These are phyloP conservation scores for Thymus quinquecostatus DNA, from an alignment of 257 asterid species.

Conservation along the genomic window DNA sequence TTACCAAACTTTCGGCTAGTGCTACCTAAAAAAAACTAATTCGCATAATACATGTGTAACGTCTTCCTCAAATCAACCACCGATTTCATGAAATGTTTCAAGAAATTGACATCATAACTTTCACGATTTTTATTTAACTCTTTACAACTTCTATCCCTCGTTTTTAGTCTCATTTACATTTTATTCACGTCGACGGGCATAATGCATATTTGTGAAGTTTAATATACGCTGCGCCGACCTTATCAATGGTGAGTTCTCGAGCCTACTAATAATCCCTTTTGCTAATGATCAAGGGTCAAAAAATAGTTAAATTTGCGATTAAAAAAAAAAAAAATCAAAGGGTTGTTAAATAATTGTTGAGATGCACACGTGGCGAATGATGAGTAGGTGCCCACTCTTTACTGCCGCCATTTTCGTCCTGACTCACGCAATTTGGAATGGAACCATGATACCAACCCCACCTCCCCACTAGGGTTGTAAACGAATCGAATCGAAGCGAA, in stretches of 20 bases:
- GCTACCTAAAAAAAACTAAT: slow-evolving; percentile 2
- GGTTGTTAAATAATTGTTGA: not conserved
- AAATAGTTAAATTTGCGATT: too few relatives aligned
- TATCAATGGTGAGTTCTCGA: too few relatives aligned
- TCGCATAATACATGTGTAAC: not conserved
- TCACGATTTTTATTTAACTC: not conserved
- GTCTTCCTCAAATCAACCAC: not conserved
- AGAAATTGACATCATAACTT: not conserved
- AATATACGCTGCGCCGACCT: too few relatives aligned
- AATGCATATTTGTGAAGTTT: too few relatives aligned
- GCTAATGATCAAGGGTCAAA: too few relatives aligned
- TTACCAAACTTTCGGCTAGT: not conserved
- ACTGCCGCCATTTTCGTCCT: not conserved
- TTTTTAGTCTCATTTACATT: too few relatives aligned
- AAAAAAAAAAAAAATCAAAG: too few relatives aligned
- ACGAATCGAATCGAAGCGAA: too few relatives aligned
- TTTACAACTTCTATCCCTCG: too few relatives aligned
- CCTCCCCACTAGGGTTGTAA: too few relatives aligned
- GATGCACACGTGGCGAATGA: not conserved
- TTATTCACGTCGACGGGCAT: too few relatives aligned
- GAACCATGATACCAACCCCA: slow-evolving; percentile 1
- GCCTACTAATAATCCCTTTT: too few relatives aligned
- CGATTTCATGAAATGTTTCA: not conserved
- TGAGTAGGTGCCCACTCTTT: not conserved
- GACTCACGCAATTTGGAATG: not conserved